Evolutionary conservation across 179 eudicot genomes (phyloP).

Genomic region (Sideroxylon spinosum): DNA sequence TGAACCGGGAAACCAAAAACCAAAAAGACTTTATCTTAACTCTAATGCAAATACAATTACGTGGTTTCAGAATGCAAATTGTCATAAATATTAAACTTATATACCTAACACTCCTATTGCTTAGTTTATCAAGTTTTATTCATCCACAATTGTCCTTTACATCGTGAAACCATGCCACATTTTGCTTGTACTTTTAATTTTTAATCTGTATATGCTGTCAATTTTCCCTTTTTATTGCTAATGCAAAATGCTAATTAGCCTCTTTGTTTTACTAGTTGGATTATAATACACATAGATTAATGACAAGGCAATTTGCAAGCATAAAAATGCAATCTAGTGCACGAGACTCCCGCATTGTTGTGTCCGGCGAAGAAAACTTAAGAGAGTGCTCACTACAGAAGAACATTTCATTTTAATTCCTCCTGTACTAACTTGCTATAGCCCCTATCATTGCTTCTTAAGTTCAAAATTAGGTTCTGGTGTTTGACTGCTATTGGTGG

Average conservation of each 20-base stretch:
- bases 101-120: no score
- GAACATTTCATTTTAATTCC: background rate
- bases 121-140: background rate
- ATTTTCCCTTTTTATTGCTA: background rate
- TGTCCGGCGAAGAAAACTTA: no score
- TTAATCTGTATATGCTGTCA: background rate
- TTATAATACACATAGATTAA: background rate
- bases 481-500: slow-evolving; percentile 16
- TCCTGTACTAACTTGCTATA: background rate
- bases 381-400: background rate
- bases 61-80: no score
- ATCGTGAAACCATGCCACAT: background rate
- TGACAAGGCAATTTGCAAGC: slow-evolving; percentile 9
- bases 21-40: no score
- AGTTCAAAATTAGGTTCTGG: background rate
- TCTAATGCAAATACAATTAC: no score
- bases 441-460: slow-evolving; percentile 1
- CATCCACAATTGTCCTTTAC: background rate
- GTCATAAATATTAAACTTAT: no score
- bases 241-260: background rate
- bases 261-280: background rate
- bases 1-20: no score
- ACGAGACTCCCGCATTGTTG: no score
- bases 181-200: background rate
- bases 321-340: background rate